Conservation (phyloP, 345 rosid species). For the Linum lewisii region DNA sequence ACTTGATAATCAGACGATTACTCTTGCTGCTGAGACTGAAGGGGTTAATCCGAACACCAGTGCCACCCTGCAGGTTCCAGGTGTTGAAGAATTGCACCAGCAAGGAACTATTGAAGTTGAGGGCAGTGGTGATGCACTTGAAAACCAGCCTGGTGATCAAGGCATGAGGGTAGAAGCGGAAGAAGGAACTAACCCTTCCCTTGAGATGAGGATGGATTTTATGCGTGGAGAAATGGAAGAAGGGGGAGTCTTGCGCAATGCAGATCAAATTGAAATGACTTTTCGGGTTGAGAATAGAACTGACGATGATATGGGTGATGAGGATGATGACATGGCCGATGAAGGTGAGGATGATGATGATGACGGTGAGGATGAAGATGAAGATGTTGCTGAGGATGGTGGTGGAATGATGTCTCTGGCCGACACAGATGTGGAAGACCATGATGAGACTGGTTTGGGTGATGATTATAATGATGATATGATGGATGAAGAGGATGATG, state of each 20-base stretch:
- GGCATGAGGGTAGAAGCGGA: constrained; percentile 67
- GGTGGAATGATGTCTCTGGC: constrained; percentile 88
- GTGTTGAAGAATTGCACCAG: constrained; percentile 39
- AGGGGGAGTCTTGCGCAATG: constrained; percentile 42
- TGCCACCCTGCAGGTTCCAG: constrained; percentile 36
- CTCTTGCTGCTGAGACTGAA: constrained; percentile 34
- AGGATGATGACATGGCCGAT: constrained; percentile 90
- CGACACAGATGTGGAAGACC: constrained; percentile 93
- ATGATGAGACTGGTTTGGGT: constrained; percentile 80
- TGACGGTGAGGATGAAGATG: constrained; percentile 91
- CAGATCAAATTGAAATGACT: constrained; percentile 75
- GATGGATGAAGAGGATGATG: constrained; percentile 95
- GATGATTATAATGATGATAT: constrained; percentile 91
- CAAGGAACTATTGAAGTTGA: constrained; percentile 41
- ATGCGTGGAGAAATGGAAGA: constrained; percentile 75
- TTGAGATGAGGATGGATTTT: constrained; percentile 73
- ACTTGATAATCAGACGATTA: constrained; percentile 33
- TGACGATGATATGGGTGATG: constrained; percentile 82
- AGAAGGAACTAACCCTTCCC: constrained; percentile 41
- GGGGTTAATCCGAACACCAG: constrained; percentile 39
- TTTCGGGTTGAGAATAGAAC: constrained; percentile 71
- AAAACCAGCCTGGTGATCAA: constrained; percentile 39
- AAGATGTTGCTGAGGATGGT: constrained; percentile 88
- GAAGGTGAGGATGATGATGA: constrained; percentile 89
- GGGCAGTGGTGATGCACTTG: constrained; percentile 36